These are phyloP conservation scores for Zymoseptoria brevis DNA, from an alignment of 2,329 filamentous ascomycete species.

Conservation along the genomic window DNA sequence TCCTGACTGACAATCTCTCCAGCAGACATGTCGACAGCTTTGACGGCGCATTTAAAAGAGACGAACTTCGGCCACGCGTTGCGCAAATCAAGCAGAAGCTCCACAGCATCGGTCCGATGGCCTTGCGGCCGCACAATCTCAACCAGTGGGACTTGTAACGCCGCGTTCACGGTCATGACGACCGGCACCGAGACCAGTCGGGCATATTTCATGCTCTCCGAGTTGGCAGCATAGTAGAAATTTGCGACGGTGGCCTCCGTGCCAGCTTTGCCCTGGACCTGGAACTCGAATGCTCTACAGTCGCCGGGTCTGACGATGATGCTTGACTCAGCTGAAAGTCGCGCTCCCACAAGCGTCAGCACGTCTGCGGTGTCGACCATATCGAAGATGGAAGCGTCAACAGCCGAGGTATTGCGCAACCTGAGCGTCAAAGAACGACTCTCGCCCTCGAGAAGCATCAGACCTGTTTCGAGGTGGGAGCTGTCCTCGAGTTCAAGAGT, in stretches of 20 bases:
- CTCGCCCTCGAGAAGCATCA: slow-evolving; percentile 93
- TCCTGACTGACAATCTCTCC: slow-evolving; percentile 7
- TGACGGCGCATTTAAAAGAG: slow-evolving; percentile 28
- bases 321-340: slow-evolving; percentile 1
- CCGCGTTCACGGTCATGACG: slow-evolving; percentile 84
- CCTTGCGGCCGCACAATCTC: slow-evolving; percentile 60
- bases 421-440: slow-evolving; percentile 68
- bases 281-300: slow-evolving; percentile 67
- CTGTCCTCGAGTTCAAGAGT: slow-evolving; percentile 66
- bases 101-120: slow-evolving; percentile 54
- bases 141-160: slow-evolving; percentile 70
- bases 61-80: slow-evolving; percentile 85
- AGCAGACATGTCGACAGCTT: slow-evolving; percentile 4
- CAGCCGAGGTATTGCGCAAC: slow-evolving; percentile 68
- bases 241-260: slow-evolving; percentile 72
- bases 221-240: slow-evolving; percentile 57
- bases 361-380: slow-evolving; percentile 18
- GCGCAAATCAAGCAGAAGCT: slow-evolving; percentile 73
- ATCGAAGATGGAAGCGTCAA: slow-evolving; percentile 61
- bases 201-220: slow-evolving; percentile 9
- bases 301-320: slow-evolving; percentile 41
- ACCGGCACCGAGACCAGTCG: slow-evolving; percentile 59
- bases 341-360: not conserved
- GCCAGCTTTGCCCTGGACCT: slow-evolving; percentile 79
- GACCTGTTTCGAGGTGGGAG: slow-evolving; percentile 70